These are phyloP conservation scores for Penicillium daleae DNA, from an alignment of 495 filamentous ascomycete genomes.

Conservation along the genomic window DNA sequence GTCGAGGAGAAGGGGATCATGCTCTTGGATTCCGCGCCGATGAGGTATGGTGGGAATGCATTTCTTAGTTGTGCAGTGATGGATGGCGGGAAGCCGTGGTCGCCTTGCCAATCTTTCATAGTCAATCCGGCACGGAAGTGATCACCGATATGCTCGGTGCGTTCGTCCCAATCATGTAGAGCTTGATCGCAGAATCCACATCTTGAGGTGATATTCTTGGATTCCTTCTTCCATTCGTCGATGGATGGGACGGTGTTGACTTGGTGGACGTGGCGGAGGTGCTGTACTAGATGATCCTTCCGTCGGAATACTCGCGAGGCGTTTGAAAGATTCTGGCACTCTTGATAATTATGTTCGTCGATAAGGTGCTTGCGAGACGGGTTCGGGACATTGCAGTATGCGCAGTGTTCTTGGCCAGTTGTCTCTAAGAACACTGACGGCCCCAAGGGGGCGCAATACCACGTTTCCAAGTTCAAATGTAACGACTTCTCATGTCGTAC, in stretches of 20 bases:
- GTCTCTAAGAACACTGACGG: constrained; percentile 10
- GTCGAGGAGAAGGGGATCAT: constrained; percentile 38
- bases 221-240: constrained; percentile 69
- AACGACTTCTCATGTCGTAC: constrained; percentile 77
- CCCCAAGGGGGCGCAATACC: constrained; percentile 71
- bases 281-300: constrained; percentile 82
- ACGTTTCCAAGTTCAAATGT: constrained; percentile 73
- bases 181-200: constrained; percentile 68
- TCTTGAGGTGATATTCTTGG: constrained; percentile 60
- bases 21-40: constrained; percentile 32
- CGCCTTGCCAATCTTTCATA: constrained; percentile 72
- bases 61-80: constrained; percentile 65
- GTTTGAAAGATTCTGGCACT: constrained; percentile 56
- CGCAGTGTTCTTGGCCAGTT: constrained; percentile 16
- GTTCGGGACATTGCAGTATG: constrained; percentile 21
- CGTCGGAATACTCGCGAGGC: constrained; percentile 73
- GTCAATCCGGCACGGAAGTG: constrained; percentile 66
- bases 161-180: constrained; percentile 62
- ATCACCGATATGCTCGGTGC: constrained; percentile 63
- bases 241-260: constrained; percentile 62
- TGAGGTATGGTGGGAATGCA: constrained; percentile 59
- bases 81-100: constrained; percentile 67
- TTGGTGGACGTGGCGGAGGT: constrained; percentile 71
- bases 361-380: constrained; percentile 27
- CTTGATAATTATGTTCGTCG: constrained; percentile 61